These are phyloP conservation scores for Diversispora epigaea DNA, from an alignment of 192 early-diverging fungal species.

Conservation along the genomic window DNA sequence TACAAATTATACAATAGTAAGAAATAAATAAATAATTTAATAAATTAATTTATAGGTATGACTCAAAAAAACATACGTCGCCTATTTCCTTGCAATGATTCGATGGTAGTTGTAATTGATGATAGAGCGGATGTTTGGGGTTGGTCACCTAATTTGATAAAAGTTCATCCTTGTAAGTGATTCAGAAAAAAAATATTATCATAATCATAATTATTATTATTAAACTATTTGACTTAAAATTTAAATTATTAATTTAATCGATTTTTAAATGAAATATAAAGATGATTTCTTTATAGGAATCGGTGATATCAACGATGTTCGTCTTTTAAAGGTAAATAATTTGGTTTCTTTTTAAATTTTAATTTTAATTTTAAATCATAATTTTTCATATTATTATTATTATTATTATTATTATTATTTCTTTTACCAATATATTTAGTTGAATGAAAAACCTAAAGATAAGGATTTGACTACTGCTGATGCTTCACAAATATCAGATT, in stretches of 20 bases:
- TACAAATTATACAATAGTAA: neutral
- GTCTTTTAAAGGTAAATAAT: slow-evolving; percentile 45
- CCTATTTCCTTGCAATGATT: slow-evolving; percentile 91
- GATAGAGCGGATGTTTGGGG: slow-evolving; percentile 96
- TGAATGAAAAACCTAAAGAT: no score
- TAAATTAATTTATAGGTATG: slow-evolving; percentile 49
- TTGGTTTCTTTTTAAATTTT: neutral
- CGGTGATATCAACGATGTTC: slow-evolving; percentile 92
- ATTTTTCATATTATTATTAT: neutral
- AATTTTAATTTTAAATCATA: neutral
- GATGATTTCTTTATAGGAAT: slow-evolving; percentile 92
- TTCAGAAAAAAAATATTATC: no score
- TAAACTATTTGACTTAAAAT: neutral
- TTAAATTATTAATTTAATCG: neutral
- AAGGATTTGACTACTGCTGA: no score
- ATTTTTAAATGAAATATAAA: slow-evolving; percentile 33
- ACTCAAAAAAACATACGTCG: slow-evolving; percentile 77
- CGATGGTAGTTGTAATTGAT: slow-evolving; percentile 96
- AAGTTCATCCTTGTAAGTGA: slow-evolving; percentile 81
- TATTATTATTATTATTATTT: no score
- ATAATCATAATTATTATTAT: neutral
- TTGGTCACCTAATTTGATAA: slow-evolving; percentile 86
- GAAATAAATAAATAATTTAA: neutral
- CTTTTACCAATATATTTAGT: no score
- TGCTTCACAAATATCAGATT: no score